A percentile compares a stretch with the other conserved stretches of the same genome.
Evolutionary conservation across 352 stramenopile species (phyloP).

Genomic region (Globisporangium paroecandrum): DNA sequence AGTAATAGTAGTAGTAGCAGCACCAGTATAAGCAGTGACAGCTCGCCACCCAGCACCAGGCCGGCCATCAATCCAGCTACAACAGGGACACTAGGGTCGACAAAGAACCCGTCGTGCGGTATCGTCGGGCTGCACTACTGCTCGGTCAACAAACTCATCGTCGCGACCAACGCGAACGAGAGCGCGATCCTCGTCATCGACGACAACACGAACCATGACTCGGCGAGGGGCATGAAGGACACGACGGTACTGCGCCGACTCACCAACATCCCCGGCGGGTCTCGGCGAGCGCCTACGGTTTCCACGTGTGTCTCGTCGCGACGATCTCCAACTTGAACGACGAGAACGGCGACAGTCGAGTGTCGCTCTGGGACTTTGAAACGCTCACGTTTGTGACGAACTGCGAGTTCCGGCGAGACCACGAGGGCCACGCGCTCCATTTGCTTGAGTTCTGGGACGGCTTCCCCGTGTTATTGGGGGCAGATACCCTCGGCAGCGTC

Average conservation of each 20-base stretch:
- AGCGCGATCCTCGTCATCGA: constrained; percentile 65
- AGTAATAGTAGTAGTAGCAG: neutral
- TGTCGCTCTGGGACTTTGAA: constrained; percentile 81
- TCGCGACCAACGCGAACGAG: constrained; percentile 38
- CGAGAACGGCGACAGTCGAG: constrained; percentile 20
- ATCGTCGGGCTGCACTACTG: constrained; percentile 68
- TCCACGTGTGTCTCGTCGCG: constrained; percentile 63
- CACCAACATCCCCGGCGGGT: constrained; percentile 56
- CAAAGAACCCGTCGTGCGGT: constrained; percentile 30
- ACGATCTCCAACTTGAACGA: constrained; percentile 36
- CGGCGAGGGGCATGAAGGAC: constrained; percentile 36
- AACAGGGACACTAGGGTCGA: neutral
- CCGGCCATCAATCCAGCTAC: neutral
- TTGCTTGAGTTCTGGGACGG: constrained; percentile 67
- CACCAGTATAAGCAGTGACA: neutral
- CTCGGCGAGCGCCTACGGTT: constrained; percentile 56
- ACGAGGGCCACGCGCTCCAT: constrained; percentile 26
- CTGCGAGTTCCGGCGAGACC: constrained; percentile 28
- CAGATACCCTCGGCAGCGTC: constrained; percentile 42
- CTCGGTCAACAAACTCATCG: constrained; percentile 70
- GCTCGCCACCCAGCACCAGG: neutral
- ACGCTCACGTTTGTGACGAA: constrained; percentile 43
- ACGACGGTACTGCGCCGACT: constrained; percentile 53
- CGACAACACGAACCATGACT: constrained; percentile 52
- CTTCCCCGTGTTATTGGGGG: constrained; percentile 57